A percentile compares a stretch with the other conserved stretches of the same genome.
Evolutionary conservation across 176 grass and related monocot genomes (phyloP).

Genomic region (Areca catechu): DNA sequence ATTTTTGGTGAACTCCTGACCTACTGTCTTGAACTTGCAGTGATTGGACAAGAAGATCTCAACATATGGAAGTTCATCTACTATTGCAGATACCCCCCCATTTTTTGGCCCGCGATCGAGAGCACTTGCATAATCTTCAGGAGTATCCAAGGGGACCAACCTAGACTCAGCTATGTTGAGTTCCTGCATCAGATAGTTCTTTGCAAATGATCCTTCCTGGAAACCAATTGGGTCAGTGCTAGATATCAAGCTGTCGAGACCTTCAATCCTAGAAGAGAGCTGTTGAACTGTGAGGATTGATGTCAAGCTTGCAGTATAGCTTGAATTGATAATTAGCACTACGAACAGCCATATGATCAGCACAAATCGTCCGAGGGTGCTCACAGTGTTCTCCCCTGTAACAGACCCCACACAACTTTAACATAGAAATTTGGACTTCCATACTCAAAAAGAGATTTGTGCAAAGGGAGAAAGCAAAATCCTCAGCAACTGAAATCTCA

Average conservation of each 20-base stretch:
- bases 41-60: slow-evolving; percentile 76
- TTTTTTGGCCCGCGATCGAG: slow-evolving; percentile 54
- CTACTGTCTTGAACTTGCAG: slow-evolving; percentile 74
- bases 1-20: slow-evolving; percentile 90
- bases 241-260: slow-evolving; percentile 60
- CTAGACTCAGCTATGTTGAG: slow-evolving; percentile 57
- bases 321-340: slow-evolving; percentile 88
- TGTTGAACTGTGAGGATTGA: slow-evolving; percentile 95
- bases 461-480: neutral
- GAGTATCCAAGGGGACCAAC: slow-evolving; percentile 28
- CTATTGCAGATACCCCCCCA: slow-evolving; percentile 72
- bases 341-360: slow-evolving; percentile 92
- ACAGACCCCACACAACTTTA: slow-evolving; percentile 2
- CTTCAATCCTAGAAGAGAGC: slow-evolving; percentile 65
- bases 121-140: slow-evolving; percentile 45
- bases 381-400: slow-evolving; percentile 81
- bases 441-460: neutral
- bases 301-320: slow-evolving; percentile 93
- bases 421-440: too few relatives aligned
- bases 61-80: slow-evolving; percentile 83
- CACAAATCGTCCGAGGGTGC: slow-evolving; percentile 65
- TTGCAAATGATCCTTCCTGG: slow-evolving; percentile 81
- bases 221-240: slow-evolving; percentile 56
- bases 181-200: slow-evolving; percentile 73
- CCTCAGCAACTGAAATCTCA: neutral